Base-by-base conservation (phyloP, 495 filamentous ascomycete species). In the Aspergillus haitiensis region DNA sequence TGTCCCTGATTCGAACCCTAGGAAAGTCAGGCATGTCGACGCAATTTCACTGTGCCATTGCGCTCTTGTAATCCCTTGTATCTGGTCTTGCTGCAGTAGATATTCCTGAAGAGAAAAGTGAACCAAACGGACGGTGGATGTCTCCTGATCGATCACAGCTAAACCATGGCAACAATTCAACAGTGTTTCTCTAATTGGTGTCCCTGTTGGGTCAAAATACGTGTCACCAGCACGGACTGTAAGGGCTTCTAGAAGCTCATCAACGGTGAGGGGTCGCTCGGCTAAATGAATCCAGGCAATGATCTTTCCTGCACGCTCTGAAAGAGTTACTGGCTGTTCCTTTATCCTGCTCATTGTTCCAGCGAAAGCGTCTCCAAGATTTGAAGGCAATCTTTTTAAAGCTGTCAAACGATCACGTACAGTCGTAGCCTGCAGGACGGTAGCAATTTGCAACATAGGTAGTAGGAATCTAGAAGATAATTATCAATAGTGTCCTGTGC, bases 61-160 rank as follows among this genome's bases (percentile, higher is more conserved):
- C 33, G 16, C 56, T 13, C 21, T 63, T 32, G n/a, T 63, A n/a
- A 63, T 39, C 8, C 42, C 47, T 31, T 59, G 59, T 50, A 63
- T 33, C 33, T 59, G 5, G 7, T 54, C 46, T 37, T 63, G 60
- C 35, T 47, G 27, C 32, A 5, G 33, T 27, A 63, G 56, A 45
- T 62, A 58, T 57, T 65, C 59, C 15, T 62, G n/a, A 50, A 65
- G 59, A 48, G 59, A 56, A 33, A 52, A 62, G 36, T 65, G 62
- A 37, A 62, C 52, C 48, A 65, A 51, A 15, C 52, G 59, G 15
- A 56, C 44, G 6, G 54, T 62, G 36, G 33, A 62, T 42, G 52
- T 62, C 27, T 58, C 52, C n/a, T 60, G 27, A 15, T 57, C 62
- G 40, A 51, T 52, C 15, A 65, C 48, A 47, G 45, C 47, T 33